Percentiles rank a stretch among this genome's conserved stretches.
phyloP scores from a whole-genome alignment of 164 flowering plant species.

The Cinnamomum chago region DNA sequence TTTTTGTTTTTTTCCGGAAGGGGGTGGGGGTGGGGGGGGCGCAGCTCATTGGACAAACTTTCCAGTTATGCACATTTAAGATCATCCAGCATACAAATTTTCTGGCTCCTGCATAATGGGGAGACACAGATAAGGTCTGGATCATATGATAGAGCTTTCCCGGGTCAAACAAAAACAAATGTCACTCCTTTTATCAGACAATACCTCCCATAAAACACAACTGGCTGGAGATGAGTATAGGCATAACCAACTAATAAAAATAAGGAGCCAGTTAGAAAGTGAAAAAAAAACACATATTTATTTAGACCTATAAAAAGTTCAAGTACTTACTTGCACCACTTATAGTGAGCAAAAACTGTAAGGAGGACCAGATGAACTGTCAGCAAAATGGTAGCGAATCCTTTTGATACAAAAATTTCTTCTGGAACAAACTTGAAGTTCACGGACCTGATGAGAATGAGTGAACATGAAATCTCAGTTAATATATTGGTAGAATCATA shows the following conservation, averaged over 20 bases:
- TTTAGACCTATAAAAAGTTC: background rate
- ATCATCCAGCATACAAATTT: too few species aligned
- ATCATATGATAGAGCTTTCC: too few species aligned
- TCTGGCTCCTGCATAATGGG: too few species aligned
- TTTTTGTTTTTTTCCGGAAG: too few species aligned
- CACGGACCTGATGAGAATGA: constrained; percentile 68
- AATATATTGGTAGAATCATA: too few species aligned
- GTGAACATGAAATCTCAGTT: constrained; percentile 1
- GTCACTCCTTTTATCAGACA: background rate
- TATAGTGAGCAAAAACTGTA: constrained; percentile 59
- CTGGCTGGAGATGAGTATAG: background rate
- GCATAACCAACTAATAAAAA: background rate
- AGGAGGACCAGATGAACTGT: constrained; percentile 63
- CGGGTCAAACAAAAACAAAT: too few species aligned
- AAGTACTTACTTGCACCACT: constrained; percentile 87
- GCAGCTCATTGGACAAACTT: background rate
- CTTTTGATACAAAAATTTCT: constrained; percentile 67
- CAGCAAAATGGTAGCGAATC: constrained; percentile 65
- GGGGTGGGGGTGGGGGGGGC: too few species aligned
- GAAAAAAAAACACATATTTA: background rate
- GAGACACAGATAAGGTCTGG: too few species aligned
- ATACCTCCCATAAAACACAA: background rate
- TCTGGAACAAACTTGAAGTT: constrained; percentile 94
- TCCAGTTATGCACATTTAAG: background rate
- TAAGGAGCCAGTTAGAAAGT: background rate